phyloP scores from a whole-genome alignment of 2,329 filamentous ascomycete genomes.

The Aspergillus sp. region DNA sequence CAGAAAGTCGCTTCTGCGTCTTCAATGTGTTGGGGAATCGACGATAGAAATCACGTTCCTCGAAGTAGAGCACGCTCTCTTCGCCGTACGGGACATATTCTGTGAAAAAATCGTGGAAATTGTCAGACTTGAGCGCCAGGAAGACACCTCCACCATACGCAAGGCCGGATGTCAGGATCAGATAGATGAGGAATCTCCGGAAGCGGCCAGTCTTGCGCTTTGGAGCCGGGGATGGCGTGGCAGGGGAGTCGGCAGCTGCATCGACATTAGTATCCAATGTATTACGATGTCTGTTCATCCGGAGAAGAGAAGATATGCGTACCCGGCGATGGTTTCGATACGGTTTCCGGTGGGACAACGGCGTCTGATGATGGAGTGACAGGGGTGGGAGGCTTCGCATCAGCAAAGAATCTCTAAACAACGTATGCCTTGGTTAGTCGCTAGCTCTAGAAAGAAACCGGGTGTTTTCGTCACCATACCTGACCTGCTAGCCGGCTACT shows the following conservation, averaged over 20 bases:
- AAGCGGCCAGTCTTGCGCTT: conserved; percentile 73
- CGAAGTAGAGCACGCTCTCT: conserved; percentile 90
- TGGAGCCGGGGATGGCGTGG: conserved; percentile 48
- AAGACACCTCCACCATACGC: conserved; percentile 88
- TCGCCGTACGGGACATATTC: conserved; percentile 95
- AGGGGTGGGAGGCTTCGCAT: conserved; percentile 52
- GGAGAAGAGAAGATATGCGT: conserved; percentile 33
- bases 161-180: conserved; percentile 75
- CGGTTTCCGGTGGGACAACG: conserved; percentile 54
- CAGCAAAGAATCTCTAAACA: conserved; percentile 56
- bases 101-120: conserved; percentile 99
- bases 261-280: conserved; percentile 38
- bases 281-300: conserved; percentile 10
- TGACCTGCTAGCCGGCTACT: conserved; percentile 46
- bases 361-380: conserved; percentile 50
- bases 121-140: conserved; percentile 92
- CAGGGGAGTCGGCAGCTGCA: conserved; percentile 42
- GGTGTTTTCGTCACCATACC: conserved; percentile 38
- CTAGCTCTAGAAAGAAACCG: conserved; percentile 31
- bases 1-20: conserved; percentile 49
- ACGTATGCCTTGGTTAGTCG: conserved; percentile 24
- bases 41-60: conserved; percentile 90
- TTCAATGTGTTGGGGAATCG: conserved; percentile 68
- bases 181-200: conserved; percentile 74
- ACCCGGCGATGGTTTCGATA: conserved; percentile 51